Base-by-base conservation (phyloP, 495 filamentous ascomycete species). In the Friedmanniomyces endolithicus region DNA sequence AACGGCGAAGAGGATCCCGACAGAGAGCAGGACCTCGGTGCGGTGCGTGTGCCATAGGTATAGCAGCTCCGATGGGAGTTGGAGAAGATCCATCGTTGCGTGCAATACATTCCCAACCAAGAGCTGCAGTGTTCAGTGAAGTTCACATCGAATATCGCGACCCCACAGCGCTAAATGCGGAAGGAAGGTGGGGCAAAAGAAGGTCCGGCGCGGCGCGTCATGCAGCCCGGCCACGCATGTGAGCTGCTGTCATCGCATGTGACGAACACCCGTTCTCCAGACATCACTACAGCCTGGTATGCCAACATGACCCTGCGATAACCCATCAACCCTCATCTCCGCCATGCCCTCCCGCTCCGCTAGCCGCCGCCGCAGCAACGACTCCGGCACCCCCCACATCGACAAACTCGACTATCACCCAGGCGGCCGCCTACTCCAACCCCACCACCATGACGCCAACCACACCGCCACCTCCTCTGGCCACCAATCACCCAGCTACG, bases 381-480 rank as follows among this genome's bases (percentile, higher is more conserved):
- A 45, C 47, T 20, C 34, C 27, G 52, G 1, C 46, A 1, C 22
- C 6, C 20, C 29, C 24, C 44, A 45, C 58, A 76, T 77, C 59
- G 78, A 78, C 67, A 81, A 79, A 66, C 77, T 80, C 53, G 81
- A 84, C 67, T 84, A 81, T 64, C 76, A 77, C 56, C 67, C 69
- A 7, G 67, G 75, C 63, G 72, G 78, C 19, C 71, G 73, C 22
- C 68, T 71, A 12, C 68, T 75, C 8, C 64, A 70, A 34, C 66
- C 68, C 11, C 52, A 61, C 48, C 67, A 74, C 43, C 51, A 68
- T 17, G 56, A 62, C 2, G 52, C 60, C 51, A 61, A 62, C 35
- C 62, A 59, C 25, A 52, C 43, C 39, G 61, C 58, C 16, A 50
- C 41, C 27, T 49, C 59, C 31, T n/a, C 46, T 25, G 50, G 44